phyloP scores from a whole-genome alignment of 2,329 filamentous ascomycete species.

The Dothidotthia symphoricarpi region DNA sequence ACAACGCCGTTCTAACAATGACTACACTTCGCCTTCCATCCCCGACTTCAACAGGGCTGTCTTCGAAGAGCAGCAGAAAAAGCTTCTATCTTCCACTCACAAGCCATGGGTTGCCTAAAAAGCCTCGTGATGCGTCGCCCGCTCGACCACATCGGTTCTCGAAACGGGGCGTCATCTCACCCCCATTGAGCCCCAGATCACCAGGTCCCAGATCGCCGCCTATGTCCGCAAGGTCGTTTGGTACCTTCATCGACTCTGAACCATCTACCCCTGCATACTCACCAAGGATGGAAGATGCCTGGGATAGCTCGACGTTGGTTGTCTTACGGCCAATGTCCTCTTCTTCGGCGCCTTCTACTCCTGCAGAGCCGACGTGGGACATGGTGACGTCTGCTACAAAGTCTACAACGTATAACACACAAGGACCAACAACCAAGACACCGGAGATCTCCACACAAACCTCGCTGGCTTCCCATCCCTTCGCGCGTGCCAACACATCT shows the following conservation, averaged over 20 bases:
- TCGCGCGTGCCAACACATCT: slow-evolving; percentile 7
- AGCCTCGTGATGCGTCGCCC: slow-evolving; percentile 27
- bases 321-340: slow-evolving; percentile 32
- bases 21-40: slow-evolving; percentile 25
- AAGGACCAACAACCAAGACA: too few relatives aligned
- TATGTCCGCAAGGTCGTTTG: slow-evolving; percentile 37
- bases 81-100: slow-evolving; percentile 30
- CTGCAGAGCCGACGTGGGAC: slow-evolving; percentile 34
- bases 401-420: slow-evolving; percentile 1
- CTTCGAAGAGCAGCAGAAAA: slow-evolving; percentile 17
- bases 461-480: slow-evolving; percentile 16
- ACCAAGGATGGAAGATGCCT: slow-evolving; percentile 27
- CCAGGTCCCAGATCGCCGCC: slow-evolving; percentile 34
- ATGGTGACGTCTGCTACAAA: slow-evolving; percentile 29
- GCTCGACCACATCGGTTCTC: slow-evolving; percentile 33
- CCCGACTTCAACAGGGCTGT: slow-evolving; percentile 21
- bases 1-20: slow-evolving; percentile 8
- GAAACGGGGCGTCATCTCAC: slow-evolving; percentile 15
- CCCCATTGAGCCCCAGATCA: slow-evolving; percentile 22
- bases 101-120: slow-evolving; percentile 36
- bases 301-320: slow-evolving; percentile 29
- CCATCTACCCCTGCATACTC: slow-evolving; percentile 41
- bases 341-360: slow-evolving; percentile 25
- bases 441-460: slow-evolving; percentile 7
- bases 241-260: slow-evolving; percentile 39